These are phyloP conservation scores for Arthroderma uncinatum DNA, from an alignment of 2,329 filamentous ascomycete species.

Conservation along the genomic window DNA sequence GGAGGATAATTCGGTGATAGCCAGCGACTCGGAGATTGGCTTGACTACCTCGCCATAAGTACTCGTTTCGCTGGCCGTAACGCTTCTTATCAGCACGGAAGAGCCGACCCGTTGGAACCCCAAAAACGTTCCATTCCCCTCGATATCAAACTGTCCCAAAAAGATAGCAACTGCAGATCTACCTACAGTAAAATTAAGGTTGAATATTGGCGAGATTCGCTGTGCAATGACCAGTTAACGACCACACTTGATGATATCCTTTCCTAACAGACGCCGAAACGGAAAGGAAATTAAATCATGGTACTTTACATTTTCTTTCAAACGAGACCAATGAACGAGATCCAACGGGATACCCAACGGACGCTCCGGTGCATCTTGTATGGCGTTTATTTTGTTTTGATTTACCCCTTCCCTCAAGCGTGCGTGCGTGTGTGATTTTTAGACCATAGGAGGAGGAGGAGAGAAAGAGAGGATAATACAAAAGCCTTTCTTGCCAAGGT, in stretches of 20 bases:
- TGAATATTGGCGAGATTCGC: background rate
- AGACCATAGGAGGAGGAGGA: background rate
- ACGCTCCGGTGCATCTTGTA: constrained; percentile 1
- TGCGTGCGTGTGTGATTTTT: background rate
- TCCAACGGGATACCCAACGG: background rate
- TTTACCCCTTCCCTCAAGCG: background rate
- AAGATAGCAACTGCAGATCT: background rate
- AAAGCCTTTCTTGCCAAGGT: background rate
- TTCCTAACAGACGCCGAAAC: background rate
- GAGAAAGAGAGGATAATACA: background rate
- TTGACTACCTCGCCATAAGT: constrained; percentile 25
- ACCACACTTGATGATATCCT: background rate
- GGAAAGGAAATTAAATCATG: background rate
- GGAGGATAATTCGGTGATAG: constrained; percentile 33
- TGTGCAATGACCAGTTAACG: background rate
- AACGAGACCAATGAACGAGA: background rate
- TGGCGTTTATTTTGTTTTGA: background rate
- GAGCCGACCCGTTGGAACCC: background rate
- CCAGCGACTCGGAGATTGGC: constrained; percentile 33
- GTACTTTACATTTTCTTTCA: background rate
- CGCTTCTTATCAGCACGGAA: background rate
- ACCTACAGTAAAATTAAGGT: background rate
- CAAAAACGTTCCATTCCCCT: background rate
- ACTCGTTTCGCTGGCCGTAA: background rate
- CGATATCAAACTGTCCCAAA: background rate